Base-by-base conservation (phyloP, 1,284 basidiomycete species). In the Ganoderma boninense region DNA sequence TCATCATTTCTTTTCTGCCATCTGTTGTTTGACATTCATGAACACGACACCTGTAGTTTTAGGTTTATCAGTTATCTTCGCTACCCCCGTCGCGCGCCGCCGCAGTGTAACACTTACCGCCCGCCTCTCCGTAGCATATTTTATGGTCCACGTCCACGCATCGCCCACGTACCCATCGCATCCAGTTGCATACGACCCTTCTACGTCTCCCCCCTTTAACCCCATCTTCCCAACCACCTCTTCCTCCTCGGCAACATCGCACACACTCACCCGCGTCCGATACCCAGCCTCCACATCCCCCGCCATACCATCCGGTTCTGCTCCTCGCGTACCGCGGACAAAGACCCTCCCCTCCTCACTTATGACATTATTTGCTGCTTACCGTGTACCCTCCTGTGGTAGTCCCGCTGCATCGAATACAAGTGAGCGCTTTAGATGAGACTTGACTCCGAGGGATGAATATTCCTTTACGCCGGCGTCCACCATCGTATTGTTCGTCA, bases 81-180 rank as follows among this genome's bases (percentile, higher is more conserved):
- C 54, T 18, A n/a, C 54, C 42, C 32, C 49, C 65, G 65, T 49
- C 63, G 10, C 23, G 23, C 23, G 38, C 46, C 46, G 60, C 62
- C 61, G 38, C 62, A 59, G 65, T 74, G 73, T 74, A 74, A 54
- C 65, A 69, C 32, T 64, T 57, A 61, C 62, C 67, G 35, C 57
- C 57, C 43, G 46, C 52, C 52, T 57, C 56, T 52, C 60, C 52
- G 69, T 69, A 66, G 66, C 65, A 71, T 71, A 65, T 59, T 60
- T 59, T 67, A 61, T 65, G 65, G 62, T 63, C 62, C 52, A 64
- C 38, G 62, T 59, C 43, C 69, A 65, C 67, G 64, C 74, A 70
- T 65, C 63, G 54, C 67, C 61, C 67, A 71, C 70, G 62, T 69
- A 74, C 73, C 59, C 70, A 64, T 67, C 65, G 69, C 69, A 71